Percentiles rank a stretch among this genome's conserved stretches.
Evolutionary conservation across 306 rosid species (phyloP).

Genomic region (Glycine soja): DNA sequence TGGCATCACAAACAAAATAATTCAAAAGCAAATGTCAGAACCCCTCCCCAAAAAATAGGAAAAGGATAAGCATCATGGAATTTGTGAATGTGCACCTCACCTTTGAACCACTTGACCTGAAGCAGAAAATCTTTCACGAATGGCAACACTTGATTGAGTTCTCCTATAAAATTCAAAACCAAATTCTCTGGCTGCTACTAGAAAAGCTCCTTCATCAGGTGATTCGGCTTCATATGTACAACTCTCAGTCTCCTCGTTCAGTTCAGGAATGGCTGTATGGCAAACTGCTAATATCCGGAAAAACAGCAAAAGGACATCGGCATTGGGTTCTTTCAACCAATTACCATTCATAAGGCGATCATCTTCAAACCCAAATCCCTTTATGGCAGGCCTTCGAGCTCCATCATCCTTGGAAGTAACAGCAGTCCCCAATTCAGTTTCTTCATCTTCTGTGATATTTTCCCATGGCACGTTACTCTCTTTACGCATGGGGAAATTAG

Average conservation of each 20-base stretch:
- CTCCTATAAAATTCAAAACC: conserved; percentile 92
- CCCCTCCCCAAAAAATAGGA: conserved; percentile 27
- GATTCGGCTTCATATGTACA: conserved; percentile 95
- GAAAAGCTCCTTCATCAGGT: conserved; percentile 99
- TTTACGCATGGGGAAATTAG: conserved; percentile 57
- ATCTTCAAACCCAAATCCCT: conserved; percentile 92
- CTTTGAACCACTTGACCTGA: conserved; percentile 71
- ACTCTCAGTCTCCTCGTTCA: conserved; percentile 71
- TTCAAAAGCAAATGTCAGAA: conserved; percentile 47
- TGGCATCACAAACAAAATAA: conserved; percentile 22
- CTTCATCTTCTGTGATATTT: conserved; percentile 53
- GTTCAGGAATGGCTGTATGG: conserved; percentile 97
- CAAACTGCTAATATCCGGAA: conserved; percentile 90
- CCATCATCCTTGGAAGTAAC: conserved; percentile 59
- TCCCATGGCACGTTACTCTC: conserved; percentile 46
- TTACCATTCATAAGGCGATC: conserved; percentile 79
- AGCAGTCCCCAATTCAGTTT: conserved; percentile 75
- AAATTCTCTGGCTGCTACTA: conserved; percentile 93
- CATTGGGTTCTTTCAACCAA: conserved; percentile 79
- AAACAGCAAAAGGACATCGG: conserved; percentile 65
- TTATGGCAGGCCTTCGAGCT: conserved; percentile 65
- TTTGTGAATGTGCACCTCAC: conserved; percentile 54
- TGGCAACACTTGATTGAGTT: conserved; percentile 77
- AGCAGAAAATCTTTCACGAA: conserved; percentile 68
- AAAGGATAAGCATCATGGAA: conserved; percentile 20